Conservation (phyloP, 2,329 filamentous ascomycete species). For the Periconia digitata region DNA sequence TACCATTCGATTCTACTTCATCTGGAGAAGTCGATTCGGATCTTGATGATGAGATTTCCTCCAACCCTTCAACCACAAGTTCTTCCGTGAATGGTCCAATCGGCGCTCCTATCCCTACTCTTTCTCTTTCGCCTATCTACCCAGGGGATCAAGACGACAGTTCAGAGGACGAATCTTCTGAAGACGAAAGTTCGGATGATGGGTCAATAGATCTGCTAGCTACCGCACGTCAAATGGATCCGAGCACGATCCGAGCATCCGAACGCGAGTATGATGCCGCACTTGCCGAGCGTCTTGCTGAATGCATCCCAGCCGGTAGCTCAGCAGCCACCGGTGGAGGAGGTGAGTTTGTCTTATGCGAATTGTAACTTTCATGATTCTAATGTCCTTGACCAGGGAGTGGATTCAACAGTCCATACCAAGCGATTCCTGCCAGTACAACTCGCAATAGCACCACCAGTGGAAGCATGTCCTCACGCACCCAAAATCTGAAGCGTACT, state of each 20-base stretch:
- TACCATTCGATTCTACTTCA: slow-evolving; percentile 41
- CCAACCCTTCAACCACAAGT: slow-evolving; percentile 19
- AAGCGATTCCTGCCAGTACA: not conserved
- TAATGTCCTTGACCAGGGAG: slow-evolving; percentile 20
- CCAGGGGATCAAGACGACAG: not conserved
- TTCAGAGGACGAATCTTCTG: slow-evolving; percentile 3
- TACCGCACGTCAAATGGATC: slow-evolving; percentile 47
- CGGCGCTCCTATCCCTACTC: slow-evolving; percentile 31
- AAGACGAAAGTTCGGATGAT: slow-evolving; percentile 19
- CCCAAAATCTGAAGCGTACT: slow-evolving; percentile 17
- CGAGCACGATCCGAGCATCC: slow-evolving; percentile 41
- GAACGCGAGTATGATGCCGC: slow-evolving; percentile 53
- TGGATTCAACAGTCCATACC: slow-evolving; percentile 47
- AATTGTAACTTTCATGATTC: not conserved
- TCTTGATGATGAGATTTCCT: slow-evolving; percentile 42
- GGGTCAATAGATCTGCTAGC: slow-evolving; percentile 49
- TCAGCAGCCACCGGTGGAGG: slow-evolving; percentile 53
- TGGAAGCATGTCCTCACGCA: slow-evolving; percentile 13
- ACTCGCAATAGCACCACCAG: slow-evolving; percentile 14
- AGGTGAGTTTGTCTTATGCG: slow-evolving; percentile 23
- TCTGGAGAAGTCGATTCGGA: slow-evolving; percentile 39
- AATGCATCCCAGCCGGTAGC: slow-evolving; percentile 53
- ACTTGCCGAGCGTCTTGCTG: slow-evolving; percentile 50
- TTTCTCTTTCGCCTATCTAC: slow-evolving; percentile 20
- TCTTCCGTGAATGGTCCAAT: slow-evolving; percentile 23